Percentiles rank a stretch among this genome's conserved stretches.
Conservation (phyloP, 495 filamentous ascomycete species). For the Hyaloscypha variabilis region DNA sequence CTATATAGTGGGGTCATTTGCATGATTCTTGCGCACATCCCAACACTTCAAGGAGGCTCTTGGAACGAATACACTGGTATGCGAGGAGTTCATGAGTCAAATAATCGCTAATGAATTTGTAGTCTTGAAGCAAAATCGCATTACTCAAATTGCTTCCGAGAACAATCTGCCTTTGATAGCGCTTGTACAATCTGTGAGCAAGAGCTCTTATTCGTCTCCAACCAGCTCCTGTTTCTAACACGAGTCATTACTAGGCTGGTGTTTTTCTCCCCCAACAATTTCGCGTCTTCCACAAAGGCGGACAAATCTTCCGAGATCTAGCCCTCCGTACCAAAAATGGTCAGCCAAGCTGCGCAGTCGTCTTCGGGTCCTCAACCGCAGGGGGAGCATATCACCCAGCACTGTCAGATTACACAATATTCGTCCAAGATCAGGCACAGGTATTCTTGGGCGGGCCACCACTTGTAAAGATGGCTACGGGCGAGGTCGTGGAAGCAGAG, state of each 20-base stretch:
- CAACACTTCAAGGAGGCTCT: constrained; percentile 15
- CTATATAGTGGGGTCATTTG: constrained; percentile 8
- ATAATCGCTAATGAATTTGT: background rate
- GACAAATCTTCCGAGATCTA: constrained; percentile 39
- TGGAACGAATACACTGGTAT: constrained; percentile 23
- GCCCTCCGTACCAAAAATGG: constrained; percentile 34
- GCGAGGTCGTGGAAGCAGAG: constrained; percentile 37
- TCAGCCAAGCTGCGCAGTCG: constrained; percentile 38
- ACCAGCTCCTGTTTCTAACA: background rate
- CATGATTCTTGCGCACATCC: constrained; percentile 25
- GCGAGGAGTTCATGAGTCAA: background rate
- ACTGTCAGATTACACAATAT: constrained; percentile 40
- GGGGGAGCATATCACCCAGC: constrained; percentile 42
- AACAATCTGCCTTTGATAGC: constrained; percentile 38
- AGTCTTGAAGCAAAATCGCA: constrained; percentile 39
- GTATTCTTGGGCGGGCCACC: constrained; percentile 40
- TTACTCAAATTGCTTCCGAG: constrained; percentile 37
- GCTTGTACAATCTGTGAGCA: constrained; percentile 37
- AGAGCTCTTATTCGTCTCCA: background rate
- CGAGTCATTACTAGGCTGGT: constrained; percentile 29
- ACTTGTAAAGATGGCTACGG: constrained; percentile 41
- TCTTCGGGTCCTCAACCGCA: constrained; percentile 40
- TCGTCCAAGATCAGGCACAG: constrained; percentile 39
- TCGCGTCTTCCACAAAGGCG: constrained; percentile 40
- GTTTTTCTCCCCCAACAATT: constrained; percentile 41